Evolutionary conservation across 83 land plant species (phyloP).

Genomic region (Larix sibirica): DNA sequence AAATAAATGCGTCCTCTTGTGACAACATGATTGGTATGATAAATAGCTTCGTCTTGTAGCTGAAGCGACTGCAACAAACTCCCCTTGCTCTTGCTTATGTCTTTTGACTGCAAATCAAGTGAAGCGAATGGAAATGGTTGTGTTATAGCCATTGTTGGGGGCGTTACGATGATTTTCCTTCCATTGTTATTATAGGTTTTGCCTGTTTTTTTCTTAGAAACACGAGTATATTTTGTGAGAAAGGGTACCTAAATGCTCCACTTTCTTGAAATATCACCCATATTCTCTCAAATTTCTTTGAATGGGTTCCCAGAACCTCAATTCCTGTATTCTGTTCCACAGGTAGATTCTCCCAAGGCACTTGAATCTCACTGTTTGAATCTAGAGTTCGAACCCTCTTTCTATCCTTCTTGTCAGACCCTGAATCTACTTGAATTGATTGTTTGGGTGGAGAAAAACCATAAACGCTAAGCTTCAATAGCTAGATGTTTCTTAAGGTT

Average conservation of each 20-base stretch:
- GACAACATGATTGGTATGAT: too few relatives aligned
- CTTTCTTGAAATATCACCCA: background rate
- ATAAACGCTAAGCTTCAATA: background rate
- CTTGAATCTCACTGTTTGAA: background rate
- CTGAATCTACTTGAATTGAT: background rate
- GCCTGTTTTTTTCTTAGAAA: background rate
- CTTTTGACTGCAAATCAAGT: too few relatives aligned
- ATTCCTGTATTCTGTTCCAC: background rate
- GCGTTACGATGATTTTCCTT: too few relatives aligned
- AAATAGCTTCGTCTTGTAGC: too few relatives aligned
- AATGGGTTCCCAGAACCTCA: background rate
- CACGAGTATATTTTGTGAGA: background rate
- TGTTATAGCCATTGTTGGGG: too few relatives aligned
- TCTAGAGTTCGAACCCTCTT: background rate
- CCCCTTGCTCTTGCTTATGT: too few relatives aligned
- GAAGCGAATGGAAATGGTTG: too few relatives aligned
- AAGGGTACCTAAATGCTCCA: background rate
- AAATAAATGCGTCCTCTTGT: too few relatives aligned
- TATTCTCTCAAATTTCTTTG: background rate
- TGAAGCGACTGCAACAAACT: too few relatives aligned
- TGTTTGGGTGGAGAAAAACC: background rate
- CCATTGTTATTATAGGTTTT: background rate
- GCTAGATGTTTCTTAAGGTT: too few relatives aligned
- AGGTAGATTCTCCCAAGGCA: background rate
- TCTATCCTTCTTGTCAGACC: background rate